Base-by-base conservation (phyloP, 2,329 filamentous ascomycete genomes). In the Escovopsis sp. region DNA sequence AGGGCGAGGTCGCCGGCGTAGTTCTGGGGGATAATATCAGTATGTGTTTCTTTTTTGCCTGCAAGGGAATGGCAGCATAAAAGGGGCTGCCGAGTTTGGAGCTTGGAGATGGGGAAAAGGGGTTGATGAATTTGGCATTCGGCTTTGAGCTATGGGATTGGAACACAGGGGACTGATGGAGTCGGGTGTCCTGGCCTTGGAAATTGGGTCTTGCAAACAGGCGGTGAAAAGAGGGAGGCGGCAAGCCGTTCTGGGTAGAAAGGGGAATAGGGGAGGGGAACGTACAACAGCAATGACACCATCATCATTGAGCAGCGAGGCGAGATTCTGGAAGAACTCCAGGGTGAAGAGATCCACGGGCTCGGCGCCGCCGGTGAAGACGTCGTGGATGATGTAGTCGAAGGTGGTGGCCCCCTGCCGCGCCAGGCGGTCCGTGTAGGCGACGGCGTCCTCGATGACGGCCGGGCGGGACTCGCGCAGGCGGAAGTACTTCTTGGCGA, bases 301-400 rank as follows among this genome's bases (percentile, higher is more conserved):
- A 35, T 83, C 70, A 1, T 78, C 72, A 43, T 75, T 81, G 31
- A 98, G 65, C 6, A 96, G 68, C 4, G 67, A 55, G 43, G 72
- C 62, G 2, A 98, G 64, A 5, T 79, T 74, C 35, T 70, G 57
- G 30, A 98, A 60, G 49, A 98, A 96, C 46, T 90, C 79, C 5
- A 76, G 56, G 0, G 87, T 96, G 58, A 98, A 98, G 7, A 98
- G 72, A 7, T 77, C 66, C 3, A 87, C 74, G 1, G 90, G 90
- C 55, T 96, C 90, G 0, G 86, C 87, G 35, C 90, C 90, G 17
- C 90, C 90, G 1, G 90, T 98, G 55, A 98, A 98, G 17, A 98
- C 90, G 47, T 98, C 90, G 55, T 98, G 90, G 36, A 98, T 70
- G 50, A 98, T 90, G 61, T 94, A 96, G 60, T 94, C 79, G 54